Evolutionary conservation across 1,284 basidiomycete species (phyloP).

Genomic region (Binderoboletus segoi): DNA sequence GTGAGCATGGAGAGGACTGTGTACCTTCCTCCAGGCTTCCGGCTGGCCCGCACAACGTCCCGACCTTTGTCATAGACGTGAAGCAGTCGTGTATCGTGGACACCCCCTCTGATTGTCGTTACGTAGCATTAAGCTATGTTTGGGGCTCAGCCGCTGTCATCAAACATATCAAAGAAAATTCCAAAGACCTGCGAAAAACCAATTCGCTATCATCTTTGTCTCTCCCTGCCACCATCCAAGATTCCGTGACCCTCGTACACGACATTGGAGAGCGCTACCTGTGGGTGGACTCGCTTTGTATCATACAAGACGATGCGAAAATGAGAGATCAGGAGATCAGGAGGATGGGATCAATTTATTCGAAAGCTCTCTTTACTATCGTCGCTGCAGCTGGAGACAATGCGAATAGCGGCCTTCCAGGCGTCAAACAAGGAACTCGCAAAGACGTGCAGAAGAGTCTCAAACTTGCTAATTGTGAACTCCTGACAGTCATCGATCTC

Average conservation of each 20-base stretch:
- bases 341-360: slow-evolving; percentile 26
- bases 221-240: slow-evolving; percentile 24
- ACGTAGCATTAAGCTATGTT: slow-evolving; percentile 20
- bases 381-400: slow-evolving; percentile 23
- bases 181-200: slow-evolving; percentile 9
- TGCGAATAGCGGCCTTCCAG: slow-evolving; percentile 18
- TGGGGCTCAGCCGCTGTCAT: slow-evolving; percentile 19
- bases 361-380: slow-evolving; percentile 21
- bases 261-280: slow-evolving; percentile 28
- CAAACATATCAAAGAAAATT: slow-evolving; percentile 16
- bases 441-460: slow-evolving; percentile 11
- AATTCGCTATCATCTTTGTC: slow-evolving; percentile 6
- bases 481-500: slow-evolving; percentile 16
- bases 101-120: neutral
- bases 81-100: slow-evolving; percentile 16
- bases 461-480: slow-evolving; percentile 7
- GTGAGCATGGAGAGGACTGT: slow-evolving; percentile 10
- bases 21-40: neutral
- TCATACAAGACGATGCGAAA: slow-evolving; percentile 20
- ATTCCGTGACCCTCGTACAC: slow-evolving; percentile 20
- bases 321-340: slow-evolving; percentile 21
- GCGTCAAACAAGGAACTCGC: slow-evolving; percentile 6
- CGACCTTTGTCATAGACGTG: slow-evolving; percentile 21
- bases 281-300: slow-evolving; percentile 30
- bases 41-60: neutral